A percentile compares a stretch with the other conserved stretches of the same genome.
Evolutionary conservation across 106 monocot species (phyloP).

Genomic region (Xerophyta viscosa): DNA sequence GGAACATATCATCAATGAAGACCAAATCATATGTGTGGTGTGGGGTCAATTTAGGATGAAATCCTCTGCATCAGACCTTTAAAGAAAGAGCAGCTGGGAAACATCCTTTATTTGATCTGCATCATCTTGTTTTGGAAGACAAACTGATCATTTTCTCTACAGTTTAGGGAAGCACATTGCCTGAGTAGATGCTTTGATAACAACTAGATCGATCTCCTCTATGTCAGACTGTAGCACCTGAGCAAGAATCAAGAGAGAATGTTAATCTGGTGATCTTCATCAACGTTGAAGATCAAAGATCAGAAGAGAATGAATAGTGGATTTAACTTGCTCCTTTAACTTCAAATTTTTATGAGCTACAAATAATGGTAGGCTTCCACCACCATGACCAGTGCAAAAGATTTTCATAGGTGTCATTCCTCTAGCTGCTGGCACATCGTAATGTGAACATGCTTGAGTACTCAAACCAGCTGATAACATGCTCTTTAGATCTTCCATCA

Average conservation of each 20-base stretch:
- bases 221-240: constrained; percentile 76
- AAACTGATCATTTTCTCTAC: constrained; percentile 6
- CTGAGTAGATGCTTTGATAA: constrained; percentile 65
- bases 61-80: constrained; percentile 64
- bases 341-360: constrained; percentile 78
- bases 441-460: constrained; percentile 55
- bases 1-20: constrained; percentile 85
- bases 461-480: constrained; percentile 80
- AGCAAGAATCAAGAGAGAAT: not conserved
- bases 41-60: constrained; percentile 31
- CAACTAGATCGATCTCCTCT: constrained; percentile 92
- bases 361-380: constrained; percentile 82
- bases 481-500: constrained; percentile 78
- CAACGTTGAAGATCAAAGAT: too few species aligned
- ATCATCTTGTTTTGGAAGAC: constrained; percentile 5
- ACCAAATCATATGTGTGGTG: constrained; percentile 69
- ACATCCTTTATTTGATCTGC: constrained; percentile 22
- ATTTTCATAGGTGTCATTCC: constrained; percentile 56
- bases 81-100: constrained; percentile 44
- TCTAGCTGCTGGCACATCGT: constrained; percentile 42
- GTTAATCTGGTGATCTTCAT: not conserved
- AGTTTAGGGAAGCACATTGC: constrained; percentile 91
- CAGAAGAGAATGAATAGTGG: too few species aligned
- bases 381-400: constrained; percentile 93
- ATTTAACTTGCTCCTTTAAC: constrained; percentile 22